A percentile compares a stretch with the other conserved stretches of the same genome.
Conservation (phyloP, 768 basidiomycete species). For the Rhodocollybia butyracea region DNA sequence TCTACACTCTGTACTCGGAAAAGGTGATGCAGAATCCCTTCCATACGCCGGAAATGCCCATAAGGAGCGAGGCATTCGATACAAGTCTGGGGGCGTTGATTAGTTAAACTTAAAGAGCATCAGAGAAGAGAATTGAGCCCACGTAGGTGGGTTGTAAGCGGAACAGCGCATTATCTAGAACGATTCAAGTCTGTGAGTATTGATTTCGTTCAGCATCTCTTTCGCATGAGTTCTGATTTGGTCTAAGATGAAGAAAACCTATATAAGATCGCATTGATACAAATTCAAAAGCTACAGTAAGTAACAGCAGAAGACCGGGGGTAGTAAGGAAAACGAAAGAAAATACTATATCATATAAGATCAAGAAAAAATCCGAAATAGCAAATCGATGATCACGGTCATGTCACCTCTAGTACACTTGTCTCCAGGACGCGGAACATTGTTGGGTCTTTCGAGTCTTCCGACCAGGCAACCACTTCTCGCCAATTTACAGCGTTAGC, state of each 20-base stretch:
- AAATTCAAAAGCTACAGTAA: not conserved
- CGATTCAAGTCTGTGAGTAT: too few relatives aligned
- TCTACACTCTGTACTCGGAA: slow-evolving; percentile 93
- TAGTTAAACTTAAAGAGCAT: slow-evolving; percentile 23
- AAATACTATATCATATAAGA: slow-evolving; percentile 1
- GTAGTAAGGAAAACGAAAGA: not conserved
- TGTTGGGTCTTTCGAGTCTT: slow-evolving; percentile 70
- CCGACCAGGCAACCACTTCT: slow-evolving; percentile 76
- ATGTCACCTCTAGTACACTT: slow-evolving; percentile 71
- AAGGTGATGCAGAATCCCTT: slow-evolving; percentile 99
- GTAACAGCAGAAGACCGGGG: not conserved
- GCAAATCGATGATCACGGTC: slow-evolving; percentile 10
- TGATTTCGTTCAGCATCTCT: not conserved
- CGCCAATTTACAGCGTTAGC: slow-evolving; percentile 81
- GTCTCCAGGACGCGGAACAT: slow-evolving; percentile 80
- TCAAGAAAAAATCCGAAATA: not conserved
- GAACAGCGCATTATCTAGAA: too few relatives aligned
- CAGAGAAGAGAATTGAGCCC: not conserved
- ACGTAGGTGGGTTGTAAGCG: not conserved
- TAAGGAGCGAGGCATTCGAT: slow-evolving; percentile 89
- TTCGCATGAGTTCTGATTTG: too few relatives aligned
- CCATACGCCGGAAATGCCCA: slow-evolving; percentile 99
- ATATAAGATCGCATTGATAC: not conserved
- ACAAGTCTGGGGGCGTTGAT: slow-evolving; percentile 59
- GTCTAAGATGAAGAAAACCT: not conserved